Evolutionary conservation across 2,329 filamentous ascomycete genomes (phyloP), one percentile per base, ranked within the genome.

Genomic region (Fusarium stilboides): DNA sequence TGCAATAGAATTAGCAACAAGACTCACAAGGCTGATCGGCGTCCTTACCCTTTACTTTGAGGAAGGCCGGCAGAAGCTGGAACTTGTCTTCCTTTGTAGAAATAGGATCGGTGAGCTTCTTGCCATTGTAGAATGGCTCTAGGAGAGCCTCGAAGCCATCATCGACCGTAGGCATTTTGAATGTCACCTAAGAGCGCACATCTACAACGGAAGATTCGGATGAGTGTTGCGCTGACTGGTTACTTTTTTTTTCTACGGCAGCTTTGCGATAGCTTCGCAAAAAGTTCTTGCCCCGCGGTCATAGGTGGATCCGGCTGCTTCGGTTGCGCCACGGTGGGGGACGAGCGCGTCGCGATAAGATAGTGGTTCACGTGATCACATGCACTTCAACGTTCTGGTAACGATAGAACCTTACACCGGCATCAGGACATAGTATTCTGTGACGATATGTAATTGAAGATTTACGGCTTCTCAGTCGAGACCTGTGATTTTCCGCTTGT

Each of bases 41-140:
- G 60, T 63, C 74, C 81, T 73, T 72, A 87, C 88, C 94, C 81
- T 99, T 99, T 75, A 98, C 94, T 80, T 98, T 98, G 62, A 99
- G 84, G 80, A 99, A 99, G n/a, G 96, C 96, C 1, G 96, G 97
- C 28, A 99, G 83, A 42, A 99, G 86, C 79, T 98, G 97, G 89
- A 95, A 98, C 85, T 99, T 99, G 83, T 99, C 96, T 76, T 92
- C 86, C 72, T 85, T 86, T 56, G 85, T 89, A 28, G 85, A 89
- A 70, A 91, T 88, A 42, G 88, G 87, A 74, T 90, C 88, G 1
- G 88, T 90, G 61, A 90, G 82, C 78, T 87, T 88, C 80, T 90
- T 91, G 76, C 88, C 88, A 73, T 90, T 89, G 78, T 91, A 90
- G 74, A 90, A 89, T 31, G 88, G 88, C 83, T 90, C 87, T 63